A percentile compares a stretch with the other conserved stretches of the same genome.
phyloP scores from a whole-genome alignment of 495 filamentous ascomycete species.

The Elasticomyces elasticus region DNA sequence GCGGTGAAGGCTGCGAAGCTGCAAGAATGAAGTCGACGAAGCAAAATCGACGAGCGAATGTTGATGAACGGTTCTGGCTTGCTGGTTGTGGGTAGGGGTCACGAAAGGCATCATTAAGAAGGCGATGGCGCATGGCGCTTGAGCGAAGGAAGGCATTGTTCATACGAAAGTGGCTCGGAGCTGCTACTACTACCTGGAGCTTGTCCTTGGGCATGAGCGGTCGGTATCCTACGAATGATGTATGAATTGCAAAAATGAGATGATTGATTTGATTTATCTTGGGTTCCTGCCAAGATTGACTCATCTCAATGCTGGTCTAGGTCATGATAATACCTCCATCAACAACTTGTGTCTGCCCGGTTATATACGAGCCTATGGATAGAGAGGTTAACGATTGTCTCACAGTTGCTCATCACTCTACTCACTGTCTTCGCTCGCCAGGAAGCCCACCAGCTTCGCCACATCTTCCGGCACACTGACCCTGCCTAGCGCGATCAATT shows the following conservation, averaged over 20 bases:
- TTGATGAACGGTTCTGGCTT: not conserved
- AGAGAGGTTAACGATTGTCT: too few relatives aligned
- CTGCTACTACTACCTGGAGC: not conserved
- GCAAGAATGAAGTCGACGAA: not conserved
- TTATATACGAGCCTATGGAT: too few relatives aligned
- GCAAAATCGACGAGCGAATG: not conserved
- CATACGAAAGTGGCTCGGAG: not conserved
- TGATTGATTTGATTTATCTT: too few relatives aligned
- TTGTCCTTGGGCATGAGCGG: not conserved
- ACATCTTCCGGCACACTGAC: constrained; percentile 50
- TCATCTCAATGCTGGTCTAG: constrained; percentile 20
- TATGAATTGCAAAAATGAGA: too few relatives aligned
- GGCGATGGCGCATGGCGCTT: not conserved
- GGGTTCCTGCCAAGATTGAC: too few relatives aligned
- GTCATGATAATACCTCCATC: constrained; percentile 52
- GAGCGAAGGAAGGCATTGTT: not conserved
- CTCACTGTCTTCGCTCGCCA: constrained; percentile 45
- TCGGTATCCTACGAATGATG: too few relatives aligned
- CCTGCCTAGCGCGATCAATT: constrained; percentile 43
- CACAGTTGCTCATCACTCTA: too few relatives aligned
- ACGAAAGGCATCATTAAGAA: not conserved
- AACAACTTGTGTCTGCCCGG: constrained; percentile 52
- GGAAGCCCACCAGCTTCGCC: constrained; percentile 45
- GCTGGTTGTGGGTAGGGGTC: not conserved
- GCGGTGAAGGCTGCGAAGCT: constrained; percentile 8